Conservation (phyloP, 768 basidiomycete genomes). For the Pisolithus marmoratus region DNA sequence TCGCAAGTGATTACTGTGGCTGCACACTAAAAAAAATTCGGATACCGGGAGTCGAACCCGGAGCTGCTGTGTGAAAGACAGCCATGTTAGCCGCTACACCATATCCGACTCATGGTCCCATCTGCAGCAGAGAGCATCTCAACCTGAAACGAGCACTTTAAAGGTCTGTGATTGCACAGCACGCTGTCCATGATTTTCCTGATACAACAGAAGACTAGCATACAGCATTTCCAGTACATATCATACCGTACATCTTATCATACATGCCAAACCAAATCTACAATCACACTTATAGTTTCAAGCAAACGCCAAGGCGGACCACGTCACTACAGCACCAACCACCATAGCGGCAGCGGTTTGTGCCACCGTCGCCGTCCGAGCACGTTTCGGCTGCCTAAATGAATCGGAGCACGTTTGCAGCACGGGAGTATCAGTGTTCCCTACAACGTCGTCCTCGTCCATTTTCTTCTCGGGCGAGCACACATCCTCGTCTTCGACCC, state of each 20-base stretch:
- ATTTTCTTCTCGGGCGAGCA: background rate
- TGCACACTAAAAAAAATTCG: conserved; percentile 18
- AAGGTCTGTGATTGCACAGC: too few relatives aligned
- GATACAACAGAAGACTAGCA: conserved; percentile 4
- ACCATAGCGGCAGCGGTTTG: conserved; percentile 60
- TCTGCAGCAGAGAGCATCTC: conserved; percentile 1
- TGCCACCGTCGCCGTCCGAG: conserved; percentile 37
- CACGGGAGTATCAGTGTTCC: background rate
- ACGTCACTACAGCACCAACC: conserved; percentile 65
- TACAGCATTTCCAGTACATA: background rate
- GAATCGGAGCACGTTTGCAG: conserved; percentile 4
- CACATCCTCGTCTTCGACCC: conserved; percentile 31
- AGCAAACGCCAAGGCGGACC: conserved; percentile 67
- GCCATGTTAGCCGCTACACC: conserved; percentile 33
- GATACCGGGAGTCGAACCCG: conserved; percentile 33
- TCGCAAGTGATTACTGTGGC: too few relatives aligned
- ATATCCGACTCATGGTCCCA: conserved; percentile 23
- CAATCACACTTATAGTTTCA: conserved; percentile 19
- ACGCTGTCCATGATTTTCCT: background rate
- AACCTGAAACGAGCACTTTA: too few relatives aligned
- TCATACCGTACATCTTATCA: background rate
- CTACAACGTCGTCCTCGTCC: background rate
- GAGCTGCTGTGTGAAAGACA: conserved; percentile 33
- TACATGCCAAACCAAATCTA: background rate
- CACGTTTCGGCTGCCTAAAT: conserved; percentile 37